Base-by-base conservation (phyloP, 164 flowering plant genomes). In the Magnolia changhungtana region DNA sequence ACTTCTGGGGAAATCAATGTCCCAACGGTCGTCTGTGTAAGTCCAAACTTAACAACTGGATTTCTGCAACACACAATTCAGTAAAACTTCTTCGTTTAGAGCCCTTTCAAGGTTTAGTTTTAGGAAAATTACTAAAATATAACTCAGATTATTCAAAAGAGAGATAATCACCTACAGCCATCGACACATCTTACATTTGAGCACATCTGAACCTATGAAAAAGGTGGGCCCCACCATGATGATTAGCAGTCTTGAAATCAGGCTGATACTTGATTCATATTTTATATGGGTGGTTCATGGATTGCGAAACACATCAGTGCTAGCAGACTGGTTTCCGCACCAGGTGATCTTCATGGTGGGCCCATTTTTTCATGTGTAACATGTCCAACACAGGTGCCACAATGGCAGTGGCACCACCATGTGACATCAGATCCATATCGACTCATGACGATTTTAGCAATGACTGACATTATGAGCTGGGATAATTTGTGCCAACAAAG, bases 1-100 rank as follows among this genome's bases (percentile, higher is more conserved):
- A 86, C 83, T 77, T 81, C 83, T 5, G 89, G 90, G 58, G 89
- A 82, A 65, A 82, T 74, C 61, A 79, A 78, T 74, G 75, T 80
- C 61, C 89, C 87, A 20, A 84, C 1, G 10, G 49, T n/a, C 37
- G 89, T 83, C 74, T 74, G 82, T 63, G 89, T 73, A n/a, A 0
- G 71, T 77, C 82, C 79, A 51, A 88, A 78, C 77, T 76, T 85
- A 49, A 85, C 80, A 5, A 78, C 59, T 7, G 90, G 90, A 71
- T 84, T 74, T 74, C 92, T 89, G 85, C 66, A 20, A 18, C 24
- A 78, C 78, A 78, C 19, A 45, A 70, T 50, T 10, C 29, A 31
- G 63, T 19, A 72, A 13, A 1, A 7, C 21, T 70, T 49, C 21
- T 29, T 8, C 2, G 31, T 65, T 18, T 64, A 20, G 7, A 5